These are phyloP conservation scores for Solidago caesia DNA, from an alignment of 129 eudicot genomes.

Conservation along the genomic window DNA sequence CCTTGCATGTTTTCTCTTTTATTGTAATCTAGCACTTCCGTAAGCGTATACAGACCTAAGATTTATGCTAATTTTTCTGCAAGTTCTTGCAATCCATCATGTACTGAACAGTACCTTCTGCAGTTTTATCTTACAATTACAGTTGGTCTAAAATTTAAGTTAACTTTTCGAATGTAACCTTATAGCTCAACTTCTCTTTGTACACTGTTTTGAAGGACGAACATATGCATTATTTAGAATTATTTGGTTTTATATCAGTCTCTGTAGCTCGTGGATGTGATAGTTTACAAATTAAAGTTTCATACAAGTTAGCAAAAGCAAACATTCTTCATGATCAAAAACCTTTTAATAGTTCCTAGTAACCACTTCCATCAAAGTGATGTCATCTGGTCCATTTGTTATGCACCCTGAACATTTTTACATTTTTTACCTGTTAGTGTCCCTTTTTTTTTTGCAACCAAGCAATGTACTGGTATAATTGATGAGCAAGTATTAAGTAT, in stretches of 20 bases:
- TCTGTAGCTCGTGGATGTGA: slow-evolving; percentile 4
- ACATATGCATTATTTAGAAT: background rate
- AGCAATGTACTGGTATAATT: background rate
- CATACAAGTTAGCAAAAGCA: background rate
- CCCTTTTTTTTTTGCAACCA: background rate
- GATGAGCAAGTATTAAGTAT: background rate
- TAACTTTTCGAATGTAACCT: no score
- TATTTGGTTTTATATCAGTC: background rate
- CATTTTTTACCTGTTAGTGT: background rate
- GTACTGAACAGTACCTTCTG: no score
- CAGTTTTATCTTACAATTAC: no score
- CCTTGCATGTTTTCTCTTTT: background rate
- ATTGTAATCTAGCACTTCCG: background rate
- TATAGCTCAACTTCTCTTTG: no score
- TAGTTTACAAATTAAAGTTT: background rate
- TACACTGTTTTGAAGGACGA: no score
- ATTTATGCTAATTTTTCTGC: background rate
- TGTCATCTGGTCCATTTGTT: background rate
- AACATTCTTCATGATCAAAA: slow-evolving; percentile 5
- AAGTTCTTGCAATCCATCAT: no score
- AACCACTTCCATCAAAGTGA: background rate
- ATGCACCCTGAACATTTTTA: background rate
- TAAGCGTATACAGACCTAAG: background rate
- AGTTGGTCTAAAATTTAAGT: no score
- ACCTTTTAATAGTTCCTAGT: background rate